Percentiles rank a stretch among this genome's conserved stretches.
phyloP scores from a whole-genome alignment of 2,329 filamentous ascomycete species.

The Botrytis fragariae region DNA sequence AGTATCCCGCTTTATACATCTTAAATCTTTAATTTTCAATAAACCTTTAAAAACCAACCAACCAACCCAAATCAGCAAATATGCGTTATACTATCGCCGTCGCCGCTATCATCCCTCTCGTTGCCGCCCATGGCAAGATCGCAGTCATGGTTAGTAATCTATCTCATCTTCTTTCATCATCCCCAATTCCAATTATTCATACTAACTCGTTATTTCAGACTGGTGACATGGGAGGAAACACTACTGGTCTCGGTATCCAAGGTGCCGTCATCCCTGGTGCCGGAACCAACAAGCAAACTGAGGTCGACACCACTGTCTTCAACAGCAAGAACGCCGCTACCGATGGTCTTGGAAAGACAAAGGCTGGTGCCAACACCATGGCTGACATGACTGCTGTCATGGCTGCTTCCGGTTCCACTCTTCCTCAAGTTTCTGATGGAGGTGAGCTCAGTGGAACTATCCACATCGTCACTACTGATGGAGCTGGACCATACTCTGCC shows the following conservation, averaged over 20 bases:
- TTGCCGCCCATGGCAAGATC: constrained; percentile 61
- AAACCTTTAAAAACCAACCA: constrained; percentile 5
- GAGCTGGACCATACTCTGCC: constrained; percentile 55
- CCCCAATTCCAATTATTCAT: constrained; percentile 5
- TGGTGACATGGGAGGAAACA: constrained; percentile 45
- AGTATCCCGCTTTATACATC: constrained; percentile 32
- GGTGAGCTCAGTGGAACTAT: constrained; percentile 60
- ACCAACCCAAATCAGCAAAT: constrained; percentile 29
- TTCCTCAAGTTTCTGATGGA: constrained; percentile 59
- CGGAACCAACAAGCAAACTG: constrained; percentile 44
- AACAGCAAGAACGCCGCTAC: constrained; percentile 51
- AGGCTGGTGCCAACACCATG: constrained; percentile 54
- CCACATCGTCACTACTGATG: constrained; percentile 66
- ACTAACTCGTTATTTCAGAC: constrained; percentile 22
- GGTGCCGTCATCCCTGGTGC: constrained; percentile 44
- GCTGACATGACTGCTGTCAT: constrained; percentile 57
- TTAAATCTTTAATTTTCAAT: constrained; percentile 25
- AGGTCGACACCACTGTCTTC: constrained; percentile 49
- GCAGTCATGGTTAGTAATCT: constrained; percentile 35
- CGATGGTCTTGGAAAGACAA: constrained; percentile 57
- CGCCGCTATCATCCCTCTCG: constrained; percentile 54
- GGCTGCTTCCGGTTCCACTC: constrained; percentile 51
- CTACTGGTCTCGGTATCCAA: constrained; percentile 44
- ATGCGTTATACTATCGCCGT: constrained; percentile 32
- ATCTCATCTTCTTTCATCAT: not conserved